Base-by-base conservation (phyloP, 345 rosid genomes). In the Linum lewisii region DNA sequence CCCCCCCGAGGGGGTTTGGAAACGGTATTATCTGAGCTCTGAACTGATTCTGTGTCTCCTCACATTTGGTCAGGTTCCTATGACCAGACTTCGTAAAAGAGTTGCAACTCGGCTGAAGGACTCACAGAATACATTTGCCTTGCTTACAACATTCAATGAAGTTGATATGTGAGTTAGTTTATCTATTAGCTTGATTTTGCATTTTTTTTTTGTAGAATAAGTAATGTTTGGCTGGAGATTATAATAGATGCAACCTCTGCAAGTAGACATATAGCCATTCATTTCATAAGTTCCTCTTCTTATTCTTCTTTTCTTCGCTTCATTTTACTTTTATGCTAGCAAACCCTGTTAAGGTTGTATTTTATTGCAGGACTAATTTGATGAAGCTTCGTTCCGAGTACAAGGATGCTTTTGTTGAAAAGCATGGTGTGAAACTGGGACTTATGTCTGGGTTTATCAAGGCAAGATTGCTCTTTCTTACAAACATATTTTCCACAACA, bases 121-220 rank as follows among this genome's bases (percentile, higher is more conserved):
- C 67, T 89, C 99, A 44, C 99, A 93, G 55, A 94, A 94, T 74
- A 94, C 97, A 21, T 94, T 94, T 68, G 95, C 99, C 0, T 21
- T 94, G 88, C 68, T 94, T 75, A 90, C 99, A 25, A 94, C 99
- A 34, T 94, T 94, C 80, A 90, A 94, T 75, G 99, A 90, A 81
- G 92, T 94, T 61, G 99, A 94, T 72, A 94, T 94, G 99, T 94
- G 77, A 77, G 80, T 67, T 26, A 34, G 32, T 37, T 32, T 37
- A 34, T 22, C 22, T 5, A 3, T 8, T 10, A n/a, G 25, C n/a
- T 15, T 23, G 11, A 16, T 22, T 19, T 4, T 45, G 64, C 21
- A 42, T 47, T 24, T 21, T 18, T 1, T 18, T 24, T 26, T 50
- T 23, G 10, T 60, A 2, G 8, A 10, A 21, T 38, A 49, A 23